These are phyloP conservation scores for Chiua sp. DNA, from an alignment of 1,284 basidiomycete genomes.

Conservation along the genomic window DNA sequence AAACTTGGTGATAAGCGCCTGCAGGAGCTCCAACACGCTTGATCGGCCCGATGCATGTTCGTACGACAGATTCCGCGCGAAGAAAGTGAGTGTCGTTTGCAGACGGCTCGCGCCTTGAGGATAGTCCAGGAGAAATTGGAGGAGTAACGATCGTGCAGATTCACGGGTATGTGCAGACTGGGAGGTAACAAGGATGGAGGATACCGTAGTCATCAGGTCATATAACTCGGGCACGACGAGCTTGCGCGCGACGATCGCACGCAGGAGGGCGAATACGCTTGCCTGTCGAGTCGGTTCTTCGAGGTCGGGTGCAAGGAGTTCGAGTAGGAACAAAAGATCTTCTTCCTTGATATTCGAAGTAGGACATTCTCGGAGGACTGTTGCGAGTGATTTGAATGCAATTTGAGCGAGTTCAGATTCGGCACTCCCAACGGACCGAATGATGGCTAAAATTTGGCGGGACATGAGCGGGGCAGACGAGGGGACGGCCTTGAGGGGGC, in stretches of 20 bases:
- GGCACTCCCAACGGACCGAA: constrained; percentile 85
- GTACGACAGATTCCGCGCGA: constrained; percentile 95
- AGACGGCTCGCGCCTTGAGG: constrained; percentile 95
- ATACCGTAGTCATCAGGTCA: constrained; percentile 96
- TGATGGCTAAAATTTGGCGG: constrained; percentile 85
- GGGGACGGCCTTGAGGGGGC: constrained; percentile 80
- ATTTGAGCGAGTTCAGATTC: constrained; percentile 93
- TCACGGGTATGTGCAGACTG: constrained; percentile 94
- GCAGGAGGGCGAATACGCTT: constrained; percentile 88
- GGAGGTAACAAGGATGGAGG: constrained; percentile 93
- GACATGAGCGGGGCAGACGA: constrained; percentile 87
- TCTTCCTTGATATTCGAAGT: constrained; percentile 85
- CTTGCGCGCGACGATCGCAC: constrained; percentile 90
- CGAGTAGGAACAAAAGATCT: constrained; percentile 87
- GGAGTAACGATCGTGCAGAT: constrained; percentile 85
- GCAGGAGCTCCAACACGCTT: constrained; percentile 92
- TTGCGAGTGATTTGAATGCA: constrained; percentile 86
- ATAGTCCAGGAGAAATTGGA: constrained; percentile 98
- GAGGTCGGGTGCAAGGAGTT: constrained; percentile 89
- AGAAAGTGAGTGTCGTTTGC: constrained; percentile 88
- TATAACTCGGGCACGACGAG: constrained; percentile 98
- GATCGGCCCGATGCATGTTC: constrained; percentile 89
- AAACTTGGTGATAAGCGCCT: constrained; percentile 88
- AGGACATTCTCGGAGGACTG: constrained; percentile 86
- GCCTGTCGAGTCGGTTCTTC: constrained; percentile 90